Conservation (phyloP, 2,329 filamentous ascomycete species). For the Neofusicoccum umdonicola region DNA sequence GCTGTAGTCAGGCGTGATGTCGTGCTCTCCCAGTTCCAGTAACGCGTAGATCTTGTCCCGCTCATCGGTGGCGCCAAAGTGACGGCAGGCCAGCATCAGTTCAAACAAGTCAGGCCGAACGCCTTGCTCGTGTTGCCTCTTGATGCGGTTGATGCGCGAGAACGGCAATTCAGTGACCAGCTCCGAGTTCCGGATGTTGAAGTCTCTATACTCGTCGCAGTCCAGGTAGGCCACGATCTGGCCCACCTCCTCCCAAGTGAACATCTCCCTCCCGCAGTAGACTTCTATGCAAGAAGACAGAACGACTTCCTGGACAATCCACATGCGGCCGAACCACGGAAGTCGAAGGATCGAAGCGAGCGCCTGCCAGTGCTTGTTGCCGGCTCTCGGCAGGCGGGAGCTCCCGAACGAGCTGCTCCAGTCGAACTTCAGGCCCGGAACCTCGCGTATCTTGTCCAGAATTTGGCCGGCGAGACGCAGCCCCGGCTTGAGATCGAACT, state of each 20-base stretch:
- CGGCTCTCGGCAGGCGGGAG: not conserved
- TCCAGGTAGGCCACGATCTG: constrained; percentile 11
- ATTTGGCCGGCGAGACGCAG: constrained; percentile 5
- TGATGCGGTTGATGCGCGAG: constrained; percentile 17
- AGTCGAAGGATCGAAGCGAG: constrained; percentile 7
- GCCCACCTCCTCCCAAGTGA: constrained; percentile 16
- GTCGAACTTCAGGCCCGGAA: not conserved
- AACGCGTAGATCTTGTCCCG: constrained; percentile 32
- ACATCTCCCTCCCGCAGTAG: constrained; percentile 4
- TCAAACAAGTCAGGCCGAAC: constrained; percentile 8
- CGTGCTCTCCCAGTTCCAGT: constrained; percentile 22
- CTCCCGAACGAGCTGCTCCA: not conserved
- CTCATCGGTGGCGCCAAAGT: constrained; percentile 24
- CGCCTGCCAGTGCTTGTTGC: constrained; percentile 10
- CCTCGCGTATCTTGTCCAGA: not conserved
- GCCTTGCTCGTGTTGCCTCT: not conserved
- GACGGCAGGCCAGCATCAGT: constrained; percentile 10
- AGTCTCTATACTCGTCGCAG: constrained; percentile 2
- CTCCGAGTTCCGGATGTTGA: not conserved
- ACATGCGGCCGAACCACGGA: constrained; percentile 30
- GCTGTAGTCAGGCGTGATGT: constrained; percentile 13
- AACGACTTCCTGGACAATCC: constrained; percentile 32
- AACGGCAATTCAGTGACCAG: constrained; percentile 12
- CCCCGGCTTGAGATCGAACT: not conserved
- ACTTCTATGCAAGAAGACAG: constrained; percentile 20